These are phyloP conservation scores for Tetragonia tetragonoides DNA, from an alignment of 148 eudicot species.

Conservation along the genomic window DNA sequence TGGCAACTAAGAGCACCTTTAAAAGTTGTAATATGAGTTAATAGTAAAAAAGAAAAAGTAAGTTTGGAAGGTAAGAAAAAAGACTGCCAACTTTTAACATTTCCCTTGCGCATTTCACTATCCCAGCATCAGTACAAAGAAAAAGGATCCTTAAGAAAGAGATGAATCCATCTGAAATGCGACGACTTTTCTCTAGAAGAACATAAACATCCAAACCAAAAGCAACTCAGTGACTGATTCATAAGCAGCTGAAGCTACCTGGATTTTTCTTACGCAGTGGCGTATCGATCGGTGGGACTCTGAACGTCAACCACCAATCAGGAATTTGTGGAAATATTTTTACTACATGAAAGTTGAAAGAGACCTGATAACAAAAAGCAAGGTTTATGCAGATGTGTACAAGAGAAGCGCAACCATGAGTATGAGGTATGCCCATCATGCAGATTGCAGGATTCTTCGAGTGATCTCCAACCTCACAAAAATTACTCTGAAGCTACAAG, in stretches of 20 bases:
- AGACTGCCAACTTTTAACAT: too few species aligned
- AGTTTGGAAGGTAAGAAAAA: too few species aligned
- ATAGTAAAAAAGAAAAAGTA: too few species aligned
- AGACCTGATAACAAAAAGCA: conserved; percentile 8
- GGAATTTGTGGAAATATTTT: conserved; percentile 1
- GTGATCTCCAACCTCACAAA: neutral
- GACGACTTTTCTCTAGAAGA: neutral
- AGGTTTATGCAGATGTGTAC: neutral
- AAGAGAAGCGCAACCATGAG: conserved; percentile 2
- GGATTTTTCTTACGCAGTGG: neutral
- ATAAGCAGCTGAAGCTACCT: conserved; percentile 13
- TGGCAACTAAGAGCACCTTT: too few species aligned
- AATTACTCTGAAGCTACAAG: neutral
- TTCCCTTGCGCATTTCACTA: too few species aligned
- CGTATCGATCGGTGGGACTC: conserved; percentile 5
- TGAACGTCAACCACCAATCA: neutral
- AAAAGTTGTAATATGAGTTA: too few species aligned
- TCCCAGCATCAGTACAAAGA: neutral
- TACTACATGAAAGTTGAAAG: neutral
- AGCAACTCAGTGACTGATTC: neutral
- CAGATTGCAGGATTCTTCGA: neutral
- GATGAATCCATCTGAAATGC: conserved; percentile 1
- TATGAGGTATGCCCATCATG: neutral
- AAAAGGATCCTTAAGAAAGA: neutral
- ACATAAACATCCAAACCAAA: too few species aligned